Evolutionary conservation across 257 asterid species (phyloP).

Genomic region (Nicotiana tabacum): DNA sequence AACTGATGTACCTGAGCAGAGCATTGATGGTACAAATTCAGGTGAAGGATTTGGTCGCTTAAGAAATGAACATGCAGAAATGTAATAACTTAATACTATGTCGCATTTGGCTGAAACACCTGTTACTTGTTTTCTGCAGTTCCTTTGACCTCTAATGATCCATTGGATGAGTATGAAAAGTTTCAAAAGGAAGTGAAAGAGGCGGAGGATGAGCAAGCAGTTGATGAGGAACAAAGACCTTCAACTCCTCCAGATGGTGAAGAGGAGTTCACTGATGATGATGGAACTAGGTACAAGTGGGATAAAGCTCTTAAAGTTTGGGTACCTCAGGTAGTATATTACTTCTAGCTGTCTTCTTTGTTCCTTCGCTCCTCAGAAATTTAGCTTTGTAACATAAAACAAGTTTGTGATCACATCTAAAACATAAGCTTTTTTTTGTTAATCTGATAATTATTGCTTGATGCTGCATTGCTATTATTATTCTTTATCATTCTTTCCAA

Average conservation of each 20-base stretch:
- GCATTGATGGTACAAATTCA: slow-evolving; percentile 28
- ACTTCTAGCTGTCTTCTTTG: slow-evolving; percentile 4
- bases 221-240: slow-evolving; percentile 67
- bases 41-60: slow-evolving; percentile 25
- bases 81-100: neutral
- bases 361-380: neutral
- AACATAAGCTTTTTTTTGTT: neutral
- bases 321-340: slow-evolving; percentile 83
- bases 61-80: neutral
- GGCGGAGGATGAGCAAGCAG: slow-evolving; percentile 41
- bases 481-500: neutral
- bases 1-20: slow-evolving; percentile 29
- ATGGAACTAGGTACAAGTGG: slow-evolving; percentile 93
- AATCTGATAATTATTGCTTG: slow-evolving; percentile 1
- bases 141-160: slow-evolving; percentile 40
- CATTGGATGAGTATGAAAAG: slow-evolving; percentile 84
- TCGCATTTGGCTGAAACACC: slow-evolving; percentile 6
- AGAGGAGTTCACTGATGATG: slow-evolving; percentile 92
- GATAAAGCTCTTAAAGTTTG: slow-evolving; percentile 66
- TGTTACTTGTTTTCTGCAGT: slow-evolving; percentile 25
- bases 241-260: slow-evolving; percentile 93
- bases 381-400: neutral
- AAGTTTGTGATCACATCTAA: neutral
- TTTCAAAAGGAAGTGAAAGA: slow-evolving; percentile 81
- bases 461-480: neutral